Base-by-base conservation (phyloP, 768 basidiomycete species). In the Solioccasus polychromus region DNA sequence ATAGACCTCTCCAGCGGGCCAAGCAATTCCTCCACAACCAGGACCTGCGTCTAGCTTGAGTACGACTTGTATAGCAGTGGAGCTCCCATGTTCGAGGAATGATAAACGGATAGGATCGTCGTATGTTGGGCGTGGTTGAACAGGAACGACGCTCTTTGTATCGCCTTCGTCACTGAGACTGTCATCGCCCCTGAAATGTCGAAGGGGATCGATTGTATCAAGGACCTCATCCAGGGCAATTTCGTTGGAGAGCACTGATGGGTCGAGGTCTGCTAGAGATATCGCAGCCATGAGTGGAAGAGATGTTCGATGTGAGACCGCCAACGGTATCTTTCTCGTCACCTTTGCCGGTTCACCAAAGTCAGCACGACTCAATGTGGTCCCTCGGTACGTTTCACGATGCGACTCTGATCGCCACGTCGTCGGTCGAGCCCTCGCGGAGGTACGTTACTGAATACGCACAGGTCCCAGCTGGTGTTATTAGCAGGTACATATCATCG, bases 11-110 rank as follows among this genome's bases (percentile, higher is more conserved):
- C 92, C 93, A 8, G 92, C 89, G 4, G 90, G 90, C 93, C 93
- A 95, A 3, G 88, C 83, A 30, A 93, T 78, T 5, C 93, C 93
- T 12, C 93, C 93, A 62, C 93, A 96, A 1, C 93, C 93, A 15
- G 89, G 88, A 34, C 82, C 73, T 8, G 91, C 82, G 62, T 94
- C 90, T 3, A 93, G 77, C 18, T 72, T 68, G 30, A 94, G 75
- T 4, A 60, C 48, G 45, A 85, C 45, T 37, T 45, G 49, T 47
- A 57, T 42, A 32, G 34, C 18, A 29, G 49, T 37, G 38, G 46
- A 38, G 38, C 39, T 25, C 14, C 22, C 44, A 31, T 8, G 24
- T 9, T 44, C 35, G 20, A 64, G 51, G 47, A 72, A 71, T 2
- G 72, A 67, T 39, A 85, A 67, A 7, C 66, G 65, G 53, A 81